Percentiles rank a stretch among this genome's conserved stretches.
Conservation (phyloP, 495 filamentous ascomycete genomes). For the Podospora comata region DNA sequence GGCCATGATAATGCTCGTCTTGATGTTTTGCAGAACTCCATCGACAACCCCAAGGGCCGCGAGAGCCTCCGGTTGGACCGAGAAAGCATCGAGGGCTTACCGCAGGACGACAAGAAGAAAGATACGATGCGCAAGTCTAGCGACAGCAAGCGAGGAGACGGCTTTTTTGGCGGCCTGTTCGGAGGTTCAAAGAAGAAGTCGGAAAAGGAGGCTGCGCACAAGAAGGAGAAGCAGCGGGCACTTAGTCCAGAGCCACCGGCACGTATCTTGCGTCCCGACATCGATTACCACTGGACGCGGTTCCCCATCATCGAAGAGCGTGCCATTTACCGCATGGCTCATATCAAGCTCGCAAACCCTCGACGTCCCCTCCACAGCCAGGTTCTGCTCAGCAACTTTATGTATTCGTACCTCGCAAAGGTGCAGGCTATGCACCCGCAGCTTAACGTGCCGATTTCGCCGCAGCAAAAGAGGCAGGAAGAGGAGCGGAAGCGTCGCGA, state of each 20-base stretch:
- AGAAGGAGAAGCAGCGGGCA: conserved; percentile 66
- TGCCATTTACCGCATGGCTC: conserved; percentile 97
- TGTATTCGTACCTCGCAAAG: conserved; percentile 99
- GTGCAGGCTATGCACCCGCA: conserved; percentile 98
- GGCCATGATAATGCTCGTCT: conserved; percentile 71
- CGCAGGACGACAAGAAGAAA: conserved; percentile 86
- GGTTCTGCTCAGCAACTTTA: conserved; percentile 97
- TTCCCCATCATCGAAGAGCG: conserved; percentile 95
- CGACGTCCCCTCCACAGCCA: conserved; percentile 89
- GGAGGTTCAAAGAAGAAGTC: conserved; percentile 76
- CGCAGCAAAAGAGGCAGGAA: conserved; percentile 59
- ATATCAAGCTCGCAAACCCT: conserved; percentile 97
- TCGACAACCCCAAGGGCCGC: conserved; percentile 66
- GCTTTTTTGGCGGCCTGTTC: conserved; percentile 83
- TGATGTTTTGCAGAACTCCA: conserved; percentile 78
- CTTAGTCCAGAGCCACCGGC: conserved; percentile 78
- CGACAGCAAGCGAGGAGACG: conserved; percentile 82
- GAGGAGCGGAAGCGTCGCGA: conserved; percentile 64
- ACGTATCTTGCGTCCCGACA: conserved; percentile 70
- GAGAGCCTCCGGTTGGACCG: conserved; percentile 82
- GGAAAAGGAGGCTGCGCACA: conserved; percentile 63
- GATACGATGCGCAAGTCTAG: conserved; percentile 69
- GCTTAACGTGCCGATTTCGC: conserved; percentile 69
- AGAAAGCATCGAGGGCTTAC: conserved; percentile 67
- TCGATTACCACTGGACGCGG: conserved; percentile 93